Base-by-base conservation (phyloP, 164 flowering plant species). In the Nymphaea thermarum region DNA sequence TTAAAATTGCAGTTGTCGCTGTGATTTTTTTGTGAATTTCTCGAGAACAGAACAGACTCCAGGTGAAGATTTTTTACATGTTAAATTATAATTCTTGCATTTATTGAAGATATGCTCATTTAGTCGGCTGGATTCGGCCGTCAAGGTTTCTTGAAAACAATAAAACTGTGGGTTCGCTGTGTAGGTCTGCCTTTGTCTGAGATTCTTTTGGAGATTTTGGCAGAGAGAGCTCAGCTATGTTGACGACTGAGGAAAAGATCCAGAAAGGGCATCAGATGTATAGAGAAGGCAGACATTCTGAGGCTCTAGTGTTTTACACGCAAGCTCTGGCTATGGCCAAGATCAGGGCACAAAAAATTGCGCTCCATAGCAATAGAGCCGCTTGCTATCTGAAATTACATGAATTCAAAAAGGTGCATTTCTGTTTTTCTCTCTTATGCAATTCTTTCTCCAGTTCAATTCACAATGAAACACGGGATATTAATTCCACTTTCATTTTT, bases 241-340 rank as follows among this genome's bases (percentile, higher is more conserved):
- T 72, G 5, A 42, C 70, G 7, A 44, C 79, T 44, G 47, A 75
- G 66, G 83, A 80, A 73, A 87, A 79, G 86, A 85, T 91, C 43
- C 97, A 94, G 78, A 80, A 81, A 63, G 98, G 91, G 16, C 98
- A 94, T 64, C 89, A 84, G 83, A 81, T 94, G 91, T 94, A 89
- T 79, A 71, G 90, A 4, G 98, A 89, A 2, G 97, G 95, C n/a
- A 66, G 68, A 45, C 86, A 91, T 73, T 72, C 66, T 66, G 92
- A 87, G 65, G 98, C 98, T 0, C 79, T 94, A 41, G 84, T 71
- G 62, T 85, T 82, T 63, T 91, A 91, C 75, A 86, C 98, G 8
- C 89, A 89, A 65, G 93, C 96, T 2, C 88, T 94, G 12, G 68
- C 85, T 4, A 73, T 88, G 82, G 96, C 97, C n/a, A 87, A 82